These are phyloP conservation scores for Beauveria asiatica DNA, from an alignment of 2,329 filamentous ascomycete genomes.

Conservation along the genomic window DNA sequence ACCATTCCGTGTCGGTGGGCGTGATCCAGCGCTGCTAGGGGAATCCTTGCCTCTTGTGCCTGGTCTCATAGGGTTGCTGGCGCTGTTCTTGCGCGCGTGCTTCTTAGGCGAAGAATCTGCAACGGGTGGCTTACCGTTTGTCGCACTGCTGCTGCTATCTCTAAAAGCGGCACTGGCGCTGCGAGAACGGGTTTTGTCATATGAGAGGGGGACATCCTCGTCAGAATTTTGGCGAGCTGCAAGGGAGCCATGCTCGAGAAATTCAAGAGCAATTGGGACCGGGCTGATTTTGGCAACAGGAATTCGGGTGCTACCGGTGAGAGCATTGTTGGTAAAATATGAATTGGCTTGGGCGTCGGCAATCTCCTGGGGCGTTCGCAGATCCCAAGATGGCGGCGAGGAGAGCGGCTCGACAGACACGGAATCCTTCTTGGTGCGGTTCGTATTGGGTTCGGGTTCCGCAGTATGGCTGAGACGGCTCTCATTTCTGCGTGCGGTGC, in stretches of 20 bases:
- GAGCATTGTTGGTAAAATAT: slow-evolving; percentile 44
- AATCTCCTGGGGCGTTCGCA: slow-evolving; percentile 70
- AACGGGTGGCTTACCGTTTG: slow-evolving; percentile 31
- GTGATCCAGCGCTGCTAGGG: slow-evolving; percentile 37
- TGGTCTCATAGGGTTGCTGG: slow-evolving; percentile 38
- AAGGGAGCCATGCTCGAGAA: slow-evolving; percentile 65
- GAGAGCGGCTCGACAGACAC: slow-evolving; percentile 29
- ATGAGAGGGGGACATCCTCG: slow-evolving; percentile 50
- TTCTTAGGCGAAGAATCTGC: slow-evolving; percentile 51
- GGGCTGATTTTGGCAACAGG: slow-evolving; percentile 77
- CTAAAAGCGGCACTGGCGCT: slow-evolving; percentile 56
- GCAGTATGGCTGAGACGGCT: slow-evolving; percentile 27
- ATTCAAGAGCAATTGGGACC: slow-evolving; percentile 61
- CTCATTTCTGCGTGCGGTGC: slow-evolving; percentile 28
- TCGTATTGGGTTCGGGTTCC: slow-evolving; percentile 22
- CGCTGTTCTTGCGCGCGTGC: slow-evolving; percentile 29
- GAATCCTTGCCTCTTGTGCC: slow-evolving; percentile 51
- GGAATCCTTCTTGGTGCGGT: slow-evolving; percentile 38
- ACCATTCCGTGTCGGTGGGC: slow-evolving; percentile 56
- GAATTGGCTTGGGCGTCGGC: slow-evolving; percentile 47
- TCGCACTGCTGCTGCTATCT: slow-evolving; percentile 16
- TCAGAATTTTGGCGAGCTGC: slow-evolving; percentile 49
- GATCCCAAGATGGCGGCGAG: slow-evolving; percentile 53
- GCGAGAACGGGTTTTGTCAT: slow-evolving; percentile 56
- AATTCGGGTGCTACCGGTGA: slow-evolving; percentile 68